Base-by-base conservation (phyloP, 257 asterid species). In the Parsonsia alboflavescens region DNA sequence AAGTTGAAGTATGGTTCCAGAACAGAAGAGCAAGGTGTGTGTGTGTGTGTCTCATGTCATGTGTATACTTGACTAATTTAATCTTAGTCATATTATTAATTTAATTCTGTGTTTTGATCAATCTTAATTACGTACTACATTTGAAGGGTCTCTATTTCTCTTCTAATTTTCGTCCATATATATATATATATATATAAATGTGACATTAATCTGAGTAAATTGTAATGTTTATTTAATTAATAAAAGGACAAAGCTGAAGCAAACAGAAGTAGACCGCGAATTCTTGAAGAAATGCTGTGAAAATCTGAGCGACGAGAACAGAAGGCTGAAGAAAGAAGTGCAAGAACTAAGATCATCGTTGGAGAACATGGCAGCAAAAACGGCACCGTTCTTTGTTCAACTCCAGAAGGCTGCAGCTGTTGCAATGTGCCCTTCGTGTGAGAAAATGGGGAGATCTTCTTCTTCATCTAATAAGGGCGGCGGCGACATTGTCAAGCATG, bases 1-100 rank as follows among this genome's bases (percentile, higher is more conserved):
- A 93, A 75, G 97, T 93, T n/a, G 98, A 93, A 81, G 98, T 93
- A 39, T 93, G 98, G 98, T 93, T 93, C 75, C 98, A 93, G 82
- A 93, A 93, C 75, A 85, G 97, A 72, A 84, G 98, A 80, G 98
- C 98, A 71, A 90, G 97, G 97, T 90, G 4, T 22, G 17, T 50
- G 39, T 33, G 39, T 33, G 39, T 50, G 39, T 33, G 39, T 33
- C 2, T 33, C 39, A 3, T 33, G 39, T 33, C 39, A 33, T 33
- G 3, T 33, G 39, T 50, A 17, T 50, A n/a, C n/a, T n/a, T n/a
- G 24, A 6, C n/a, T 52, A 16, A 4, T 0, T 30, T 63, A 21
- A 36, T 61, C 62, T 50, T 49, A 15, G 7, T 49, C 28, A 33
- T 33, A 33, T 33, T 33, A 33, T n/a, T n/a, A 33, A 1, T 33